Base-by-base conservation (phyloP, 2,329 filamentous ascomycete species). In the Diplodia mutila region DNA sequence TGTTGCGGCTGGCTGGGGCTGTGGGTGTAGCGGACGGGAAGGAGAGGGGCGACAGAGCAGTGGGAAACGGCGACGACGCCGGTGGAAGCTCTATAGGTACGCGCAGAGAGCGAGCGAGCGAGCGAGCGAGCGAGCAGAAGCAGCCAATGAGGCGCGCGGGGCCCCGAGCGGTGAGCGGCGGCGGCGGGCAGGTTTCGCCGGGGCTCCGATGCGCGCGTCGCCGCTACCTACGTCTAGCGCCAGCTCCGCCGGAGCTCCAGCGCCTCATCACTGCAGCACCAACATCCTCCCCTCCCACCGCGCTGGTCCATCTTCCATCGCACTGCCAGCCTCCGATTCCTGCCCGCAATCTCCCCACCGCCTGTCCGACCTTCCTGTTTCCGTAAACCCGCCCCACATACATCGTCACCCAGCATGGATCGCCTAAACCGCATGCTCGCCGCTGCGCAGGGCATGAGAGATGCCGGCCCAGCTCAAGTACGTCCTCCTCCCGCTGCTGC, bases 371-470 rank as follows among this genome's bases (percentile, higher is more conserved):
- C 53, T 66, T 49, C 39, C 64, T 59, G 27, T 39, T 66, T 53
- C 29, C 64, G 64, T 51, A 59, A 39, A 14, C 25, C 11, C 53
- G 53, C 52, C 53, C 64, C 64, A 66, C 66, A 42, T 27, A 34
- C 23, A 25, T 59, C 66, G 32, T 63, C 66, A 63, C 51, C 37
- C 55, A 70, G 65, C 69, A 98, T 97, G 94, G 94, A 98, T 78
- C 90, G 94, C 79, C 89, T 97, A 80, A 93, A 92, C 82, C 89
- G 91, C 79, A 91, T 97, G 89, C 87, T 97, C 74, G 90, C 91
- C 71, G 87, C 87, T 72, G 91, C 91, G 75, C 86, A 88, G 75
- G 84, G 85, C 78, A 88, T 80, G 79, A 86, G 88, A 74, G 89
- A 89, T 74, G 90, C 78, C 73, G 83, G 90, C 69, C 86, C 87